Evolutionary conservation across 140 eudicot genomes (phyloP).

Genomic region (Stevia rebaudiana): DNA sequence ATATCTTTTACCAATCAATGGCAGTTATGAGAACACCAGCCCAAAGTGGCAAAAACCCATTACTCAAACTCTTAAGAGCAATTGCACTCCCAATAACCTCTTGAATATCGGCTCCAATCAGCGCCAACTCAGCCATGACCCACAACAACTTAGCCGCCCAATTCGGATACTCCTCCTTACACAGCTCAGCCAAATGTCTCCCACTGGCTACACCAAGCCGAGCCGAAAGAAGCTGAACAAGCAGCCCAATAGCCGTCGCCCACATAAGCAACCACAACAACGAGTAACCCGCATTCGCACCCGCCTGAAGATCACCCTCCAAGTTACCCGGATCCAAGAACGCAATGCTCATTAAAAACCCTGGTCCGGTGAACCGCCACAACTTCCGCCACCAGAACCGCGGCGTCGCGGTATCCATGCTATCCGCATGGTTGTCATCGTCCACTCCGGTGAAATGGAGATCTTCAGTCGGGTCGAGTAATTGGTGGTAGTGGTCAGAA

Average conservation of each 20-base stretch:
- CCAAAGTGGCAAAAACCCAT: conserved; percentile 87
- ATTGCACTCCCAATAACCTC: conserved; percentile 99
- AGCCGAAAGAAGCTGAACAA: conserved; percentile 84
- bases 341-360: conserved; percentile 93
- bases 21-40: conserved; percentile 92
- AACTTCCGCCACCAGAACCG: conserved; percentile 89
- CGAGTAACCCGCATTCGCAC: conserved; percentile 91
- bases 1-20: conserved; percentile 55
- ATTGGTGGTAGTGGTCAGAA: conserved; percentile 31
- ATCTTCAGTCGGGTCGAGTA: conserved; percentile 43
- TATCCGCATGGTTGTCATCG: neutral
- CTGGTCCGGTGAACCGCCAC: conserved; percentile 92
- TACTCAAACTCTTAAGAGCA: conserved; percentile 76
- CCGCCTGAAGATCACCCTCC: conserved; percentile 95
- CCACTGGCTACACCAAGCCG: conserved; percentile 94
- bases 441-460: conserved; percentile 50
- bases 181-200: conserved; percentile 87
- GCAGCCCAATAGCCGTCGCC: conserved; percentile 92
- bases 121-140: conserved; percentile 88
- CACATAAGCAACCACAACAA: conserved; percentile 80
- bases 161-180: conserved; percentile 83
- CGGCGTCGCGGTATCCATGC: conserved; percentile 40
- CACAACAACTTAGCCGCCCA: conserved; percentile 84
- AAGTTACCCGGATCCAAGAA: conserved; percentile 93
- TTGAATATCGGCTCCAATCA: conserved; percentile 93